Percentiles rank a stretch among this genome's conserved stretches.
phyloP scores from a whole-genome alignment of 2,329 filamentous ascomycete genomes.

The Fusarium pininemorale region DNA sequence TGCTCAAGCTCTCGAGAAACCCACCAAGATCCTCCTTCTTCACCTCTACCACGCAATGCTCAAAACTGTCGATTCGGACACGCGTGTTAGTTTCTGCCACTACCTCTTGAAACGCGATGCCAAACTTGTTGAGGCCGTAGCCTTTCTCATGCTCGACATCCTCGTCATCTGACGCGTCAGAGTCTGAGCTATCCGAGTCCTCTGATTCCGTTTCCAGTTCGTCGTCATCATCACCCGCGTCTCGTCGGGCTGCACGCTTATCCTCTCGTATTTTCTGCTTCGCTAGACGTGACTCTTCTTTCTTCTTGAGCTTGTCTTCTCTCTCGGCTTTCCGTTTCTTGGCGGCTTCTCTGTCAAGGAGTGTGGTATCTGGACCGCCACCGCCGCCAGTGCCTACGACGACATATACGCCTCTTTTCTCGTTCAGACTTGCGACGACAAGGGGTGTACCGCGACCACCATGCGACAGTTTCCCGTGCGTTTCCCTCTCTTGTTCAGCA shows the following conservation, averaged over 20 bases:
- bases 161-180: conserved; percentile 62
- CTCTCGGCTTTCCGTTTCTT: conserved; percentile 71
- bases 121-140: conserved; percentile 87
- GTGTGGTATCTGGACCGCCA: conserved; percentile 75
- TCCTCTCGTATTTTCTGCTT: conserved; percentile 69
- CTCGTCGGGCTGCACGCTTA: conserved; percentile 67
- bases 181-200: conserved; percentile 52
- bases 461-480: conserved; percentile 72
- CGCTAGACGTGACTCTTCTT: conserved; percentile 65
- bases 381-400: conserved; percentile 93
- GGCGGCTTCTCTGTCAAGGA: conserved; percentile 73
- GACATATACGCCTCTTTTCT: conserved; percentile 85
- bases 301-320: conserved; percentile 69
- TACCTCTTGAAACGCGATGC: conserved; percentile 94
- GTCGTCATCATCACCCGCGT: conserved; percentile 57
- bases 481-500: conserved; percentile 84
- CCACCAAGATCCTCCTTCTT: conserved; percentile 91
- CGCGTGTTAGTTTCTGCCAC: conserved; percentile 89
- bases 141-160: conserved; percentile 66
- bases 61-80: conserved; percentile 94
- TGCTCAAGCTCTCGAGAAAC: conserved; percentile 90
- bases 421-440: conserved; percentile 89
- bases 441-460: conserved; percentile 82
- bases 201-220: conserved; percentile 58
- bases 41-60: conserved; percentile 98